Evolutionary conservation across 2,329 filamentous ascomycete species (phyloP).

Genomic region (Apiospora hydei): DNA sequence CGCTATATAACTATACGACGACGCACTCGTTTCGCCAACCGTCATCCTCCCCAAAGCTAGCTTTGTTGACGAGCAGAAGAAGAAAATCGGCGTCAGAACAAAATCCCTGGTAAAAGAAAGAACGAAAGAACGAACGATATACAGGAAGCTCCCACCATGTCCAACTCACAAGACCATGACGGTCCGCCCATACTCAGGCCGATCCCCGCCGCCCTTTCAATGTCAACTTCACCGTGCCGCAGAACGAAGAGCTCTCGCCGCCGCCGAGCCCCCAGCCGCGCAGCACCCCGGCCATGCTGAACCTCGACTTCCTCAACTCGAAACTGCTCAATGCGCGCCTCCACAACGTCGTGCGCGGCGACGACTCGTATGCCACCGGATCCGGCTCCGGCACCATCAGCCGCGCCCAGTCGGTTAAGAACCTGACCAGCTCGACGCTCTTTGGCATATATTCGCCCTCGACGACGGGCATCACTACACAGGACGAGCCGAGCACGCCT

Average conservation of each 20-base stretch:
- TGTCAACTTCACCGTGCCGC: constrained; percentile 58
- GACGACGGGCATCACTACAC: constrained; percentile 48
- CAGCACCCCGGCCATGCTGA: constrained; percentile 49
- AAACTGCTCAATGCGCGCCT: constrained; percentile 38
- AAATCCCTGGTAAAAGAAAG: neutral
- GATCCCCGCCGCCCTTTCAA: constrained; percentile 74
- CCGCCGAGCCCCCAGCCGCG: constrained; percentile 52
- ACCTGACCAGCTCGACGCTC: constrained; percentile 88
- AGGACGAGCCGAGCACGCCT: constrained; percentile 69
- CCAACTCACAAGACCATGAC: constrained; percentile 39
- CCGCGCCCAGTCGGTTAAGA: constrained; percentile 80
- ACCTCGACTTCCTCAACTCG: constrained; percentile 46
- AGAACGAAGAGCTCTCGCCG: constrained; percentile 45
- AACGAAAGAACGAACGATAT: neutral
- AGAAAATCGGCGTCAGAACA: neutral
- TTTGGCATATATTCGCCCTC: constrained; percentile 87
- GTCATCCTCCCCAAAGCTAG: neutral
- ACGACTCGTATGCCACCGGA: constrained; percentile 37
- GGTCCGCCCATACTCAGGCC: constrained; percentile 70
- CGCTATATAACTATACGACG: constrained; percentile 2
- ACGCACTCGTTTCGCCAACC: neutral
- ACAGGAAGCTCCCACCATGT: constrained; percentile 12
- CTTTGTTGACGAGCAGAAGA: constrained; percentile 1
- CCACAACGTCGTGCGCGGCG: constrained; percentile 32
- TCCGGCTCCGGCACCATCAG: constrained; percentile 55